Conservation (phyloP, 2,329 filamentous ascomycete genomes). For the Penicillium polonicum region DNA sequence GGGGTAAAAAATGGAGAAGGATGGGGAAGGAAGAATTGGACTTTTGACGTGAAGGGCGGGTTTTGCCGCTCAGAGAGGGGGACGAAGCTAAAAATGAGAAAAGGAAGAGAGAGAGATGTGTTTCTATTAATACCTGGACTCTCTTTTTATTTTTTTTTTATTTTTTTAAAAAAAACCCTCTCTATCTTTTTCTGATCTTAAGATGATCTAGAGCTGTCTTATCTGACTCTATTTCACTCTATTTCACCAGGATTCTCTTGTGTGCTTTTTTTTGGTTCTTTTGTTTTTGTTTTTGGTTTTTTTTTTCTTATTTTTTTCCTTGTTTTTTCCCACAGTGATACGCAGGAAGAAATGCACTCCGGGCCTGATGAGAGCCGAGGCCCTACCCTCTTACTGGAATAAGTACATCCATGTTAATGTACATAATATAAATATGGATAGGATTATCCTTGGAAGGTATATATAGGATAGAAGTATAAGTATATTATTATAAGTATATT, state of each 20-base stretch:
- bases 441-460: too few relatives aligned
- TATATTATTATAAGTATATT: not conserved
- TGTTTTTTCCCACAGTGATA: not conserved
- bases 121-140: constrained; percentile 15
- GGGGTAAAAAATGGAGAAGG: not conserved
- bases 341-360: not conserved
- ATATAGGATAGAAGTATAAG: not conserved
- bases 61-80: constrained; percentile 19
- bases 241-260: not conserved
- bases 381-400: not conserved
- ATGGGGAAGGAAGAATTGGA: constrained; percentile 9
- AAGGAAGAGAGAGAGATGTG: constrained; percentile 2
- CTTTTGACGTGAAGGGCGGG: constrained; percentile 15
- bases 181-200: not conserved
- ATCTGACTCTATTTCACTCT: not conserved
- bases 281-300: not conserved
- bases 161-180: too few relatives aligned
- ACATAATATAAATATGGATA: too few relatives aligned
- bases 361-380: constrained; percentile 5
- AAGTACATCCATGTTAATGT: too few relatives aligned
- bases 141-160: not conserved
- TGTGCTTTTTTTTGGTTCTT: not conserved
- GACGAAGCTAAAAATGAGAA: constrained; percentile 7
- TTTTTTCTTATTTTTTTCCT: too few relatives aligned
- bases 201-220: constrained; percentile 6